Percentiles rank a stretch among this genome's conserved stretches.
Conservation (phyloP, 768 basidiomycete genomes). For the Rossbeevera mucosa region DNA sequence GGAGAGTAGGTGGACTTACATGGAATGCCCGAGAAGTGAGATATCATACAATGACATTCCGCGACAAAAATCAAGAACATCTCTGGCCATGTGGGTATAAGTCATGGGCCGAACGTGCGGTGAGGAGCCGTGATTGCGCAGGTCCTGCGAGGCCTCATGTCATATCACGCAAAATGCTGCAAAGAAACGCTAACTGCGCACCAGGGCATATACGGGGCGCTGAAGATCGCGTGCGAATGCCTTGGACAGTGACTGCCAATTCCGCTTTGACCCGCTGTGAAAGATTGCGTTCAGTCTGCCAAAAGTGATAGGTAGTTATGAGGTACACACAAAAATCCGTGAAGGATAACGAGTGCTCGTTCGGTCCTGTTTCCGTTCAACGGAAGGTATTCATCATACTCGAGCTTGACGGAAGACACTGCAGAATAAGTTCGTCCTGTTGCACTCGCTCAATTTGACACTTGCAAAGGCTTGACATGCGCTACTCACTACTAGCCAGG, state of each 20-base stretch:
- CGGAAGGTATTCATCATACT: constrained; percentile 31
- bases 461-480: no score
- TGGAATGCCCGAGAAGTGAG: constrained; percentile 84
- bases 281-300: constrained; percentile 1
- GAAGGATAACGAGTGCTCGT: constrained; percentile 52
- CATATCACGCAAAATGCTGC: background rate
- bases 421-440: constrained; percentile 20
- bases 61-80: constrained; percentile 65
- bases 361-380: constrained; percentile 29
- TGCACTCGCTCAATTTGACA: constrained; percentile 6
- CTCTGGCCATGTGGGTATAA: constrained; percentile 75
- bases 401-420: constrained; percentile 25
- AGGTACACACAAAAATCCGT: constrained; percentile 56
- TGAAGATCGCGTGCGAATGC: constrained; percentile 61
- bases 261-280: constrained; percentile 78
- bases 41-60: constrained; percentile 53
- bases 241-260: constrained; percentile 81
- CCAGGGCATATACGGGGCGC: constrained; percentile 71
- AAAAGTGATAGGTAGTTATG: background rate
- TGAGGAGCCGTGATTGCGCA: constrained; percentile 86
- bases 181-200: constrained; percentile 25
- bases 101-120: constrained; percentile 71
- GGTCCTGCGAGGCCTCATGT: constrained; percentile 47
- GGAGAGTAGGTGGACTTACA: constrained; percentile 47
- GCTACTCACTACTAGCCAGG: constrained; percentile 8